These are phyloP conservation scores for Nectriaceae sp. DNA, from an alignment of 2,329 filamentous ascomycete genomes.

Conservation along the genomic window DNA sequence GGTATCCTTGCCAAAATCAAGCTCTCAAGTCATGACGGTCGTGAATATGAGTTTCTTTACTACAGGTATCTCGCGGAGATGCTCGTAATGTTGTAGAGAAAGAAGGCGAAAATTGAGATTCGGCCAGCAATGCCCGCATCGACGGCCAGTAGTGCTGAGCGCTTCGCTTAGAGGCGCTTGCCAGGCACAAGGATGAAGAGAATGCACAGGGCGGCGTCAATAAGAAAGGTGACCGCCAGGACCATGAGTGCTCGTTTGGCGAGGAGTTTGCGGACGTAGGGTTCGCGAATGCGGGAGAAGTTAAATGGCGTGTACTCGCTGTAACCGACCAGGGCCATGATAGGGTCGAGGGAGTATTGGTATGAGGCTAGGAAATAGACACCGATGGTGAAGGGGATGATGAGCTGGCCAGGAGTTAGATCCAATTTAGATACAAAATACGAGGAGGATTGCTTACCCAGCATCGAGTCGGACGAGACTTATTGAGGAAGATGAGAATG, in stretches of 20 bases:
- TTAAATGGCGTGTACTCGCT: constrained; percentile 97
- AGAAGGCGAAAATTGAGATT: constrained; percentile 12
- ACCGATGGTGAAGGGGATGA: constrained; percentile 88
- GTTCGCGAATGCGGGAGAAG: constrained; percentile 85
- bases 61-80: constrained; percentile 20
- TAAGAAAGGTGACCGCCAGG: constrained; percentile 70
- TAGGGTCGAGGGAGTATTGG: constrained; percentile 92
- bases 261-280: constrained; percentile 85
- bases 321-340: constrained; percentile 83
- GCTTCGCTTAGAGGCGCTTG: constrained; percentile 68
- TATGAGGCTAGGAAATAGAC: constrained; percentile 89
- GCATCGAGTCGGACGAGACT: constrained; percentile 70
- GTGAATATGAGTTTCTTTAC: constrained; percentile 23
- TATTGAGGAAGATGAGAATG: constrained; percentile 87
- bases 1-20: constrained; percentile 20
- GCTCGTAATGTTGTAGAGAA: constrained; percentile 7
- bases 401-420: constrained; percentile 48
- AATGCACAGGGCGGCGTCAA: constrained; percentile 81
- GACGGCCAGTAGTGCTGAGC: constrained; percentile 16
- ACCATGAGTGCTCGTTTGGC: constrained; percentile 83
- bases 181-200: constrained; percentile 96
- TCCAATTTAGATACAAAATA: not conserved
- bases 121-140: constrained; percentile 28
- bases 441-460: constrained; percentile 66
- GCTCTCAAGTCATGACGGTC: constrained; percentile 31